A percentile compares a stretch with the other conserved stretches of the same genome.
Conservation (phyloP, 768 basidiomycete species). For the Suillus decipiens region DNA sequence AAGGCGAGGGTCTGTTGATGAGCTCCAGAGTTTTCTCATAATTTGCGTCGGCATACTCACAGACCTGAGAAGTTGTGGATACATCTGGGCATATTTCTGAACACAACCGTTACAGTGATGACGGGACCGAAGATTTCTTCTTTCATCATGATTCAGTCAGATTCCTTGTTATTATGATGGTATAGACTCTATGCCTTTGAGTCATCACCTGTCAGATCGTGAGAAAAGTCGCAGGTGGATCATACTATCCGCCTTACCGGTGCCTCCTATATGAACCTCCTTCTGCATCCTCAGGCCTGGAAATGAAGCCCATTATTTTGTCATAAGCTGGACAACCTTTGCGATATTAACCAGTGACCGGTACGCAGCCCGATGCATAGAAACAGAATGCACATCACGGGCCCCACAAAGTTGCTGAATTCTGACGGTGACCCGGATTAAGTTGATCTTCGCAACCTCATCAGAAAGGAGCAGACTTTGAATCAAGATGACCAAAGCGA, state of each 20-base stretch:
- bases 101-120: constrained; percentile 58
- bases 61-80: constrained; percentile 52
- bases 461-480: constrained; percentile 40
- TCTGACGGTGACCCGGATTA: constrained; percentile 73
- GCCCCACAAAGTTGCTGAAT: constrained; percentile 89
- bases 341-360: background rate
- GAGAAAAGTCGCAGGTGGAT: background rate
- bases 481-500: background rate
- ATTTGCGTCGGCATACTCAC: constrained; percentile 77
- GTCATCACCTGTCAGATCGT: constrained; percentile 61
- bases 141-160: constrained; percentile 83
- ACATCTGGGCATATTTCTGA: background rate
- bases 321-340: constrained; percentile 89
- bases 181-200: constrained; percentile 92
- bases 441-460: constrained; percentile 78
- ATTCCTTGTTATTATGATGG: constrained; percentile 91
- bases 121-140: constrained; percentile 95
- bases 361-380: background rate
- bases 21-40: constrained; percentile 69
- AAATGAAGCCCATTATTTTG: constrained; percentile 79
- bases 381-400: constrained; percentile 74
- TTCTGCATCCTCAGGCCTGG: constrained; percentile 86
- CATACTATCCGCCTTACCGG: constrained; percentile 44
- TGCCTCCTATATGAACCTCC: constrained; percentile 86
- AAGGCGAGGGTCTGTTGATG: constrained; percentile 82